These are phyloP conservation scores for Diutina siamensis DNA, from an alignment of 1,139 yeast genomes.

Conservation along the genomic window DNA sequence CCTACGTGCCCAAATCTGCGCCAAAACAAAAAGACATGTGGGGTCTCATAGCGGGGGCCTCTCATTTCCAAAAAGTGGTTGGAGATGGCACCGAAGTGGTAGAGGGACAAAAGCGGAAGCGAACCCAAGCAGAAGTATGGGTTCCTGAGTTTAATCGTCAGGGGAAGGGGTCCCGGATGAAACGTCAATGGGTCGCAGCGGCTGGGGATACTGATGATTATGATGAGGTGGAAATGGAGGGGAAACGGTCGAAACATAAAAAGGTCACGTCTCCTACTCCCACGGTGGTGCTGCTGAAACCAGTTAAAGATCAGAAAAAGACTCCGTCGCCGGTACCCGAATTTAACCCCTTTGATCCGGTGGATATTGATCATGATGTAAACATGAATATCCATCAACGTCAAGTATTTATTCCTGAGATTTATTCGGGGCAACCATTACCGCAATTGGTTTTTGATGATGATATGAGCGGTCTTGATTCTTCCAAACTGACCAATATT, in stretches of 20 bases:
- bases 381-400: conserved; percentile 21
- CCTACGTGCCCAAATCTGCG: neutral
- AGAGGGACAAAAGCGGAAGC: neutral
- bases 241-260: neutral
- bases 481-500: conserved; percentile 12
- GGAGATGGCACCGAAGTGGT: neutral
- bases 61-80: neutral
- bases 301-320: neutral
- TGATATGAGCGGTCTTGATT: conserved; percentile 11
- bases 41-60: neutral
- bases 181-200: neutral
- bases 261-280: neutral
- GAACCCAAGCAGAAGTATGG: neutral
- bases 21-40: neutral
- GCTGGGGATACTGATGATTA: neutral
- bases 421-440: conserved; percentile 14
- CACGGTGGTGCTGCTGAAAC: neutral
- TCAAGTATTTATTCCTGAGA: conserved; percentile 21
- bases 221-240: neutral
- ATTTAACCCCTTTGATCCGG: conserved; percentile 27
- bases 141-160: neutral
- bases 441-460: conserved; percentile 17
- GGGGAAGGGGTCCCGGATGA: neutral
- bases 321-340: neutral
- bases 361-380: conserved; percentile 25